Evolutionary conservation across 1,284 basidiomycete genomes (phyloP).

Genomic region (Microbotryum intermedium): DNA sequence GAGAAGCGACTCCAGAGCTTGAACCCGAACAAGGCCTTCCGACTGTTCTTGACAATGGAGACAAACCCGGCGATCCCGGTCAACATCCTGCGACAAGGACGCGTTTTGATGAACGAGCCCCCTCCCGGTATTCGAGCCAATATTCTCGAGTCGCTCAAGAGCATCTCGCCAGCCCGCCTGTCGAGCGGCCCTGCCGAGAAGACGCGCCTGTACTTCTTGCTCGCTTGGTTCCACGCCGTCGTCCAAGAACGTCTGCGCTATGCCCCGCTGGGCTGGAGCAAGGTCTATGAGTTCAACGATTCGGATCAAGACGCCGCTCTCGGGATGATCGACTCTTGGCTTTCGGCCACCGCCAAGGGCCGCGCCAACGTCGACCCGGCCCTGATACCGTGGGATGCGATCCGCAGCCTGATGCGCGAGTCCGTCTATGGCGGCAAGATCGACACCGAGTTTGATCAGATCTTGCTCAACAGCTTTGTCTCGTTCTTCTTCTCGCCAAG

Average conservation of each 20-base stretch:
- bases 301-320: constrained; percentile 92
- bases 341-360: constrained; percentile 68
- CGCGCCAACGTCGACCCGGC: constrained; percentile 82
- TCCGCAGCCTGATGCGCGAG: constrained; percentile 82
- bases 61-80: constrained; percentile 85
- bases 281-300: constrained; percentile 94
- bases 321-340: constrained; percentile 82
- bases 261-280: constrained; percentile 89
- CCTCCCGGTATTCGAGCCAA: constrained; percentile 93
- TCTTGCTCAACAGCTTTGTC: constrained; percentile 81
- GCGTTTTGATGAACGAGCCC: constrained; percentile 94
- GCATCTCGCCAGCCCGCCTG: constrained; percentile 59
- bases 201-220: constrained; percentile 67
- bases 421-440: constrained; percentile 81
- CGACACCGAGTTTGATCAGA: constrained; percentile 89
- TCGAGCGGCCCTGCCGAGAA: constrained; percentile 79
- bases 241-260: constrained; percentile 92
- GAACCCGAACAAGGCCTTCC: constrained; percentile 78
- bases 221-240: constrained; percentile 97
- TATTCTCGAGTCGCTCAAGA: constrained; percentile 76
- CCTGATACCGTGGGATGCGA: constrained; percentile 83
- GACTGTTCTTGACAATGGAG: constrained; percentile 94
- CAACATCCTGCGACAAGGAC: constrained; percentile 87
- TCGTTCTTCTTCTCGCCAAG: constrained; percentile 73
- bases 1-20: constrained; percentile 94